Conservation (phyloP, 163 green algal species). For the Prototheca stagnorum region DNA sequence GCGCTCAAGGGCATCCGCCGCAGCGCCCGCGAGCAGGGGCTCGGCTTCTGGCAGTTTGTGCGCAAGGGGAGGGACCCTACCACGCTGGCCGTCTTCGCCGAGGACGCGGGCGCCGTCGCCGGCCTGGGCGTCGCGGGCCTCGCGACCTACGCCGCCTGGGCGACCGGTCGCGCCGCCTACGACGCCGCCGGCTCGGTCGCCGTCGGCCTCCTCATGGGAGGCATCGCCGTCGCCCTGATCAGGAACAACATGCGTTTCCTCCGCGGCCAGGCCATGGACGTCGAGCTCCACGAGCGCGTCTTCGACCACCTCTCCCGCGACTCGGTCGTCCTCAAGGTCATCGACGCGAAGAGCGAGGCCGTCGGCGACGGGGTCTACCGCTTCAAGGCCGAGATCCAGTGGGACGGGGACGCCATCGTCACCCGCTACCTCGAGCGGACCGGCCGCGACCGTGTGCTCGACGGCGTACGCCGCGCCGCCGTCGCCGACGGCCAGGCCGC, state of each 20-base stretch:
- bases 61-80: slow-evolving; percentile 62
- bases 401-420: slow-evolving; percentile 21
- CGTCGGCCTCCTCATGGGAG: slow-evolving; percentile 66
- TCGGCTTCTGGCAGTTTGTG: slow-evolving; percentile 43
- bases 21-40: slow-evolving; percentile 31
- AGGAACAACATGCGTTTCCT: slow-evolving; percentile 71
- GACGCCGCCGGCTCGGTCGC: slow-evolving; percentile 69
- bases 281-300: slow-evolving; percentile 29
- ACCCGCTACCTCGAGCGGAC: slow-evolving; percentile 11
- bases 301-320: slow-evolving; percentile 33
- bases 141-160: slow-evolving; percentile 28
- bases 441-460: background rate
- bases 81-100: slow-evolving; percentile 69
- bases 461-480: background rate
- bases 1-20: slow-evolving; percentile 40
- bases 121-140: slow-evolving; percentile 49
- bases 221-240: slow-evolving; percentile 71
- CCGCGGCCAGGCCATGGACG: slow-evolving; percentile 54
- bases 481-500: background rate
- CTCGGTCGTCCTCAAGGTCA: slow-evolving; percentile 45
- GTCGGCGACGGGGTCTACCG: slow-evolving; percentile 44
- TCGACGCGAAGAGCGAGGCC: slow-evolving; percentile 81
- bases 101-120: slow-evolving; percentile 71
- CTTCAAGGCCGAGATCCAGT: slow-evolving; percentile 26
- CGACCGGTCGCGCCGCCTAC: slow-evolving; percentile 57